Evolutionary conservation across 1,284 basidiomycete genomes (phyloP), one percentile per base, ranked within the genome.

Genomic region (Bjerkandera adusta): DNA sequence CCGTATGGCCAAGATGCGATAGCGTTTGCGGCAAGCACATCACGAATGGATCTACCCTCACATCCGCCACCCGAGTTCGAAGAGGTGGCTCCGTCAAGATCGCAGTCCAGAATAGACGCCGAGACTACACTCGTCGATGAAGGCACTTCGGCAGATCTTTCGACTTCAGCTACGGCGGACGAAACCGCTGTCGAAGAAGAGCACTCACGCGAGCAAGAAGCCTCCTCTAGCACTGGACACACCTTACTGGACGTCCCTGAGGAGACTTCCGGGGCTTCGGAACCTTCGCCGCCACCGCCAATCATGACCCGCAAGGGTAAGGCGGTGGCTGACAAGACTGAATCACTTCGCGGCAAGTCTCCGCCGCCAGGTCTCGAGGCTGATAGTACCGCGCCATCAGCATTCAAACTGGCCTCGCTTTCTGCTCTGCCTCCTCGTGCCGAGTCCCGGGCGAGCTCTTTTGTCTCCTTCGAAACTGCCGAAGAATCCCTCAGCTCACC

Each of bases 1-100:
- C 77, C 77, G 27, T 80, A 77, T 36, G 77, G 78, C 1, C 53
- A 65, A 2, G 75, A 72, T 45, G 76, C 75, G 8, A 61, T 73
- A 16, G 72, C 70, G 33, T 75, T 60, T 48, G 66, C 58, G 20
- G 66, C 67, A 36, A 64, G 67, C 15, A 43, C 63, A 35, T 67
- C 67, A 21, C 58, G 65, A 38, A 59, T 68, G 11, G 60, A 64
- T 43, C 30, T 70, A 49, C 49, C 49, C 18, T 46, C 44, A 7
- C 47, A 46, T n/a, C 72, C 72, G 1, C 73, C 72, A 3, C 67
- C 66, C 3, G 65, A 57, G 5, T 68, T 67, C 33, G 65, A 67
- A 36, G 60, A 64, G 37, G 49, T 57, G 10, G 48, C 48, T 10
- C 12, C 37, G 37, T 32, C 27, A 16, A 18, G 38, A 11, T 27